A percentile compares a stretch with the other conserved stretches of the same genome.
Evolutionary conservation across 306 rosid genomes (phyloP).

Genomic region (Malus asiatica): DNA sequence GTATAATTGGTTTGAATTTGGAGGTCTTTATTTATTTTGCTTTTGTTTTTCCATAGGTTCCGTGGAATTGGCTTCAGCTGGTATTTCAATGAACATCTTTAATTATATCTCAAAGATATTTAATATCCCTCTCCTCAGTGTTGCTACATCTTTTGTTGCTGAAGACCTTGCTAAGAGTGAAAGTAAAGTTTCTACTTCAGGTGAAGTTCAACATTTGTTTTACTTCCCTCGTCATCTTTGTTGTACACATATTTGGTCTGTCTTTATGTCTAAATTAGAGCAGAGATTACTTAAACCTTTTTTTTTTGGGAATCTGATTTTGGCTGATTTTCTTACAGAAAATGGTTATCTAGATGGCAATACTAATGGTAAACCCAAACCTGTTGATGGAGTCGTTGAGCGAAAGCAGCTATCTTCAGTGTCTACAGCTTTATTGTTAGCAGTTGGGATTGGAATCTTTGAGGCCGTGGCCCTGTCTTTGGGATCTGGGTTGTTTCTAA

Average conservation of each 20-base stretch:
- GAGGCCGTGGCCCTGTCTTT: constrained; percentile 78
- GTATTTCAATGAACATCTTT: constrained; percentile 77
- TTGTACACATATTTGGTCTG: background rate
- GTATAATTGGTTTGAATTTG: background rate
- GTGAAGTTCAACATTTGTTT: constrained; percentile 22
- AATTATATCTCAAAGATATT: constrained; percentile 82
- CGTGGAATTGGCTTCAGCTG: constrained; percentile 88
- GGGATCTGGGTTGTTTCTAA: constrained; percentile 64
- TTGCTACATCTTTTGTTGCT: constrained; percentile 93
- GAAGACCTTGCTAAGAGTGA: constrained; percentile 70
- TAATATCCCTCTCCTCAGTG: constrained; percentile 86
- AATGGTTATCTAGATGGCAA: constrained; percentile 13
- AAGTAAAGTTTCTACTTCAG: constrained; percentile 43
- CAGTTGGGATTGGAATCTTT: constrained; percentile 68
- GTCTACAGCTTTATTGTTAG: constrained; percentile 85
- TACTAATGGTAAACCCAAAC: constrained; percentile 40
- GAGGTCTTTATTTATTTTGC: background rate
- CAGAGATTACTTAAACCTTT: background rate
- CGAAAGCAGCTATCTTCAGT: constrained; percentile 77
- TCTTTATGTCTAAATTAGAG: background rate
- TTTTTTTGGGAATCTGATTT: constrained; percentile 13
- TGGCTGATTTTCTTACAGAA: constrained; percentile 28
- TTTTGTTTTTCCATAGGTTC: constrained; percentile 39
- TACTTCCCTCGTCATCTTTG: background rate
- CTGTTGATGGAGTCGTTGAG: constrained; percentile 18